phyloP scores from a whole-genome alignment of 345 rosid species.

The Cardamine chenopodiifolia region DNA sequence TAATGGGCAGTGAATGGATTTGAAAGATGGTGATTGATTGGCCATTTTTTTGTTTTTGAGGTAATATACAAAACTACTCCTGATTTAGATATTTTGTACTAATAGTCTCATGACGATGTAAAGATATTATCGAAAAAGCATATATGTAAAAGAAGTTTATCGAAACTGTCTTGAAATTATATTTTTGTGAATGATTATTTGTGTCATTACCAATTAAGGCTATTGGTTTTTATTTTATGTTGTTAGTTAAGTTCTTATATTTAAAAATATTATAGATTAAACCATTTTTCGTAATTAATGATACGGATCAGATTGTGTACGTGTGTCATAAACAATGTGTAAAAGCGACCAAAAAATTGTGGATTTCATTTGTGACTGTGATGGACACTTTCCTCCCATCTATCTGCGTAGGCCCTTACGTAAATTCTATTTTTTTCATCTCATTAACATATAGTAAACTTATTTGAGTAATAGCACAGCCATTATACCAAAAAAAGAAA shows the following conservation, averaged over 20 bases:
- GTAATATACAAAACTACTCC: constrained; percentile 6
- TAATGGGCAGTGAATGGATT: constrained; percentile 30
- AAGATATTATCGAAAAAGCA: constrained; percentile 16
- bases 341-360: no score
- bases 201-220: not conserved
- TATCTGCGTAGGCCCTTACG: not conserved
- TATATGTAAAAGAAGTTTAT: not conserved
- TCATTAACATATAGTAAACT: not conserved
- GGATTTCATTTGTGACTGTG: no score
- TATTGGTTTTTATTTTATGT: not conserved
- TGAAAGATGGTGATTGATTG: constrained; percentile 34
- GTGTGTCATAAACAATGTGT: not conserved
- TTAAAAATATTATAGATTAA: not conserved
- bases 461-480: no score
- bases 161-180: no score
- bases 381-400: not conserved
- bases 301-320: not conserved
- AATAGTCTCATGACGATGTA: constrained; percentile 1
- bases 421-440: not conserved
- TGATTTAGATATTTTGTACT: constrained; percentile 19
- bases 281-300: not conserved
- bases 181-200: no score
- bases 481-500: no score
- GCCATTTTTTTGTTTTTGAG: constrained; percentile 15
- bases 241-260: not conserved